Evolutionary conservation across 108 stramenopile species (phyloP), one percentile per base, ranked within the genome.

Genomic region (Nitzschia sp.): DNA sequence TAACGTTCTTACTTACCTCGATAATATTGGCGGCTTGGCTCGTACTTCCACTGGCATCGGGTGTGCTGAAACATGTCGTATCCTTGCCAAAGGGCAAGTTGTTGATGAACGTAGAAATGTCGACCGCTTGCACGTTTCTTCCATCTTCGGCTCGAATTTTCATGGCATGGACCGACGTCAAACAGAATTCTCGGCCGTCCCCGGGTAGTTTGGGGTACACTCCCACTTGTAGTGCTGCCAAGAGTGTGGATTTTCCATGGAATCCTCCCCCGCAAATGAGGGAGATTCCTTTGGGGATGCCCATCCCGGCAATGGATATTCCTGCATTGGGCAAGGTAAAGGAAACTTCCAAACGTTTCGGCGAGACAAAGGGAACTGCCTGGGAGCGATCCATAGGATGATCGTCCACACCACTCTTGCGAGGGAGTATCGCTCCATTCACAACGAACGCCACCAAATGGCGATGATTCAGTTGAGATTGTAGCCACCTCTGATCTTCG

Each of bases 221-320:
- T 28, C 97, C 97, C 13, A 93, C 73, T 75, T 97, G 92, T 16
- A 98, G 69, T 15, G 97, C 96, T 45, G 87, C 76, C 6, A 96
- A 78, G 0, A 95, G 71, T 0, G 98, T 98, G 45, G 90, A 92
- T 80, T 98, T 98, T 47, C 98, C 98, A 74, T 98, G 98, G 79
- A 97, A 98, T 19, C 98, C 98, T n/a, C 98, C 98, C 6, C 98
- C 98, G 58, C 94, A 95, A 66, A 98, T 96, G 23, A 97, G 83
- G 1, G 96, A 93, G 35, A 98, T 87, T 3, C 98, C 98, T 54
- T 82, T 82, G 23, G 85, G 87, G 41, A 98, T 85, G 13, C 95
- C 95, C 87, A 98, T 96, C 8, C 98, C 98, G 19, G 64, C 73
- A 29, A 98, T 77, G 19, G 88, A 76, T 32, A 71, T 64, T 26